Percentiles rank a stretch among this genome's conserved stretches.
Evolutionary conservation across 1,284 basidiomycete species (phyloP).

Genomic region (Ceratobasidium sp.): DNA sequence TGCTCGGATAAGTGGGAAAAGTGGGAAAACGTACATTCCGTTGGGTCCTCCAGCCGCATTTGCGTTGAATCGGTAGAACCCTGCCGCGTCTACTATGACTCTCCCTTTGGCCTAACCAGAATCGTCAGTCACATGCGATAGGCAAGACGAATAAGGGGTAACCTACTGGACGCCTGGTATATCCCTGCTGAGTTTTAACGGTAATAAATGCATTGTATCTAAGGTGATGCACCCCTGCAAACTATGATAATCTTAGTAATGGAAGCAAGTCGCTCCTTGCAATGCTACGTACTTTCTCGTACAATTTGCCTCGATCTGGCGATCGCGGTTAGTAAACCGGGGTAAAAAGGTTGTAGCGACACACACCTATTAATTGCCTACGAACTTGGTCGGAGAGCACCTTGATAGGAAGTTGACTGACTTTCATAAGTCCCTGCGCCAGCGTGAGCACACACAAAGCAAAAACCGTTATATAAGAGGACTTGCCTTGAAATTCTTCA

Average conservation of each 20-base stretch:
- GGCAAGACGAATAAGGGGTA: background rate
- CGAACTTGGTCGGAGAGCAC: constrained; percentile 32
- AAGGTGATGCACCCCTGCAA: constrained; percentile 29
- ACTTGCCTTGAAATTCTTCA: constrained; percentile 27
- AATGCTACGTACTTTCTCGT: constrained; percentile 26
- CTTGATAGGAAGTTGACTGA: constrained; percentile 28
- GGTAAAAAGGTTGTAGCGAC: background rate
- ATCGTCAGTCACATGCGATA: background rate
- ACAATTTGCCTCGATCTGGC: constrained; percentile 33
- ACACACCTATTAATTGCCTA: constrained; percentile 12
- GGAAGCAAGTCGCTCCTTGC: too few relatives aligned
- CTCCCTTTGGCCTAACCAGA: constrained; percentile 24
- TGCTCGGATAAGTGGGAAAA: background rate
- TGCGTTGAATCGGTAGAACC: constrained; percentile 37
- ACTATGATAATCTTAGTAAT: background rate
- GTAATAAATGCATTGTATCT: constrained; percentile 37
- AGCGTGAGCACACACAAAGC: background rate
- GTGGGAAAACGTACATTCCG: background rate
- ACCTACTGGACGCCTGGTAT: constrained; percentile 26
- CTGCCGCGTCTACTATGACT: constrained; percentile 37
- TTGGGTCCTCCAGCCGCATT: constrained; percentile 36
- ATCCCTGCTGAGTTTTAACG: constrained; percentile 15
- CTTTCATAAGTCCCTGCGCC: constrained; percentile 38
- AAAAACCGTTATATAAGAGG: background rate
- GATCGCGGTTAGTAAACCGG: background rate